These are phyloP conservation scores for Suillus lakei DNA, from an alignment of 768 basidiomycete species.

Conservation along the genomic window DNA sequence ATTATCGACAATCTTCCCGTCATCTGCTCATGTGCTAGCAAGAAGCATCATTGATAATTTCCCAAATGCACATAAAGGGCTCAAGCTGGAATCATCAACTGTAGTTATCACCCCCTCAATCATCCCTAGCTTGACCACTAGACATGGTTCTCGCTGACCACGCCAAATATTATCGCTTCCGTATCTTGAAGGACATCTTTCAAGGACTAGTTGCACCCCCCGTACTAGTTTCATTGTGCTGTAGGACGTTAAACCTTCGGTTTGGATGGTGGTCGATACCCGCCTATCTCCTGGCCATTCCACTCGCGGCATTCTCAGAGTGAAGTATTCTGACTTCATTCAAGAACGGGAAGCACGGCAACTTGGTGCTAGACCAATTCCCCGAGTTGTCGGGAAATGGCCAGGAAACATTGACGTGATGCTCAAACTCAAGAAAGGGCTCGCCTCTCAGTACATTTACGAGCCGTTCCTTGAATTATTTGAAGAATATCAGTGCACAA, in stretches of 20 bases:
- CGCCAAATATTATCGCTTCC: conserved; percentile 49
- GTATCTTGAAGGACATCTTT: conserved; percentile 53
- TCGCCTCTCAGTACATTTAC: conserved; percentile 62
- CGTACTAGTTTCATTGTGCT: conserved; percentile 36
- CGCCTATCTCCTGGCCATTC: conserved; percentile 44
- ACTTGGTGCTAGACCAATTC: conserved; percentile 57
- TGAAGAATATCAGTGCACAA: conserved; percentile 71
- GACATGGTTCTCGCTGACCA: conserved; percentile 10
- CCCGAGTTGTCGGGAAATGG: conserved; percentile 69
- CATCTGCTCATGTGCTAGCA: background rate
- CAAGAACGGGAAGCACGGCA: conserved; percentile 51
- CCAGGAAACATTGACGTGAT: conserved; percentile 80
- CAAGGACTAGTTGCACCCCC: conserved; percentile 47
- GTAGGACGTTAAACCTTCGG: conserved; percentile 31
- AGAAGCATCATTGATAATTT: background rate
- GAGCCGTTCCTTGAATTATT: conserved; percentile 70
- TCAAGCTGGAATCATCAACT: background rate
- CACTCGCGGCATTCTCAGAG: conserved; percentile 44
- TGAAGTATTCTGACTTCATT: conserved; percentile 36
- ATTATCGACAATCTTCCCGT: conserved; percentile 2
- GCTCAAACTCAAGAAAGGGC: conserved; percentile 55
- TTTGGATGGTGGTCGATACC: conserved; percentile 44
- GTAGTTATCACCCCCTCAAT: background rate
- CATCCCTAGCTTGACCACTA: background rate
- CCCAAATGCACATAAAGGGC: conserved; percentile 1